These are phyloP conservation scores for Aphelidium insulamus DNA, from an alignment of 371 early-diverging fungal genomes.

Conservation along the genomic window DNA sequence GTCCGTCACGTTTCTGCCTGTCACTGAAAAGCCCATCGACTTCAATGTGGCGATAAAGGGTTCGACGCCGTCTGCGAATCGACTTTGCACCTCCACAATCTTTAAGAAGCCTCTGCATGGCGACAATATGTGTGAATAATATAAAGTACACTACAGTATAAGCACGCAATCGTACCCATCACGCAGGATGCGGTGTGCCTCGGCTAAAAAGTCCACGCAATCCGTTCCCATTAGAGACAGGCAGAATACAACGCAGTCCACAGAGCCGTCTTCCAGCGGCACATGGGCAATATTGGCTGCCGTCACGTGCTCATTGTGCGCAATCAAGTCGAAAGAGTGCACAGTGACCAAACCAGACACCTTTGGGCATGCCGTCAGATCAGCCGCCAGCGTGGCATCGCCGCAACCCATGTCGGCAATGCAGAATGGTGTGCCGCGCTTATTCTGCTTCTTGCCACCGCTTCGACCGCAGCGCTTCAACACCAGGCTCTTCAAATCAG, in stretches of 20 bases:
- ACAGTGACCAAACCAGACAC: no score
- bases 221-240: conserved; percentile 95
- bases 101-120: conserved; percentile 15
- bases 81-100: conserved; percentile 81
- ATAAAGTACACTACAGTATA: not conserved
- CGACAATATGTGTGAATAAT: not conserved
- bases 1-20: conserved; percentile 31
- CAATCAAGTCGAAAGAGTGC: conserved; percentile 84
- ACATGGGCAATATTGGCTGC: conserved; percentile 83
- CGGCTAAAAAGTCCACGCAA: conserved; percentile 68
- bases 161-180: conserved; percentile 3
- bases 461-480: not conserved
- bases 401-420: conserved; percentile 98
- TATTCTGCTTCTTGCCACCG: not conserved
- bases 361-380: conserved; percentile 28
- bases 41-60: conserved; percentile 47
- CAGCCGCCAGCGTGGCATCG: conserved; percentile 69
- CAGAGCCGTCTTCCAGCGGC: conserved; percentile 42
- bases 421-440: no score
- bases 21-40: conserved; percentile 45
- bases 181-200: conserved; percentile 64
- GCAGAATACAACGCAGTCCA: conserved; percentile 84
- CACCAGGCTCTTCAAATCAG: no score
- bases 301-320: conserved; percentile 56
- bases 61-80: conserved; percentile 52